phyloP scores from a whole-genome alignment of 1,284 basidiomycete genomes.

The Puccinia polysora region DNA sequence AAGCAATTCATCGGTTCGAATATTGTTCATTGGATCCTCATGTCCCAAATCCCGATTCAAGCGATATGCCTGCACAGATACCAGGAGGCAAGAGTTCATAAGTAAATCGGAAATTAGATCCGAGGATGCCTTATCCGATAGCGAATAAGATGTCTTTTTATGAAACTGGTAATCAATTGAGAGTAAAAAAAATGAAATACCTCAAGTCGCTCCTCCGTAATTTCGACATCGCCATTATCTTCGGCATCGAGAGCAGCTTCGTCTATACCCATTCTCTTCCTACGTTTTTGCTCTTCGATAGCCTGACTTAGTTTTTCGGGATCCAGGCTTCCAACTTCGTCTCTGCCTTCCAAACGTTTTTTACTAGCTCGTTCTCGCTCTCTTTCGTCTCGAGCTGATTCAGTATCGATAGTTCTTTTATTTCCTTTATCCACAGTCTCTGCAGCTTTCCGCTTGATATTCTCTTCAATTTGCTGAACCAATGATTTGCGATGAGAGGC shows the following conservation, averaged over 20 bases:
- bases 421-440: slow-evolving; percentile 33
- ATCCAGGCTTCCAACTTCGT: slow-evolving; percentile 69
- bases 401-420: slow-evolving; percentile 41
- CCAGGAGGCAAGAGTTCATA: slow-evolving; percentile 52
- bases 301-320: slow-evolving; percentile 66
- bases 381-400: slow-evolving; percentile 47
- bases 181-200: slow-evolving; percentile 61
- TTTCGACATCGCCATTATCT: slow-evolving; percentile 54
- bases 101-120: slow-evolving; percentile 66
- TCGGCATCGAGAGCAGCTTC: slow-evolving; percentile 58
- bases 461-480: slow-evolving; percentile 53
- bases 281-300: slow-evolving; percentile 72
- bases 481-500: no score
- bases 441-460: slow-evolving; percentile 45
- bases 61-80: slow-evolving; percentile 70
- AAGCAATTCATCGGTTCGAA: slow-evolving; percentile 61
- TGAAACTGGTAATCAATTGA: slow-evolving; percentile 54
- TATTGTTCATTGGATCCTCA: slow-evolving; percentile 85
- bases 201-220: slow-evolving; percentile 57
- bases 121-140: slow-evolving; percentile 79
- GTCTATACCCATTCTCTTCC: slow-evolving; percentile 60
- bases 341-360: slow-evolving; percentile 47
- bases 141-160: slow-evolving; percentile 49
- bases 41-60: slow-evolving; percentile 61
- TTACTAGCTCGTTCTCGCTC: slow-evolving; percentile 53